Base-by-base conservation (phyloP, 176 grass and related monocot species). In the Aegilops umbellulata region DNA sequence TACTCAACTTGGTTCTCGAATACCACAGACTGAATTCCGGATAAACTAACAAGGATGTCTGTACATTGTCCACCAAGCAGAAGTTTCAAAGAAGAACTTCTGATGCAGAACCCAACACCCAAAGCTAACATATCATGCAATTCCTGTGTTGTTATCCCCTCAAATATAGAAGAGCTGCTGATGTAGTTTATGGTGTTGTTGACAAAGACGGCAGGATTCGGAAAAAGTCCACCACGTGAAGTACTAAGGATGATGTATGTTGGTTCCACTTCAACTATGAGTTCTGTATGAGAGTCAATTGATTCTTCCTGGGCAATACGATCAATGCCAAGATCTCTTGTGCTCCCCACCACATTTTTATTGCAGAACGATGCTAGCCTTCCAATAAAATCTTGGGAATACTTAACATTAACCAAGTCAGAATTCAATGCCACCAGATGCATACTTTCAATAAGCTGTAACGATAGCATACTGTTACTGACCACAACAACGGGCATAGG, bases 41-140 rank as follows among this genome's bases (percentile, higher is more conserved):
- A 88, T 15, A 97, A 65, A 87, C 87, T 78, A 77, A 88, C 9
- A 44, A 80, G 74, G 26, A 92, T 60, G 81, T 90, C 44, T 86
- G 74, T 79, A 79, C 81, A 53, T 81, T 88, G 55, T 79, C 88
- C 79, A 84, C 71, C 79, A 15, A 89, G 88, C n/a, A 87, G 41
- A 86, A 96, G 65, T 82, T 89, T 89, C 57, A 88, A 30, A 34
- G 77, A 89, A 80, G 82, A 87, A 67, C 82, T 96, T 81, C 79
- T 87, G 87, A 88, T 80, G 77, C 81, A 88, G 42, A 92, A 85
- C 66, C 92, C 92, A 90, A 92, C 75, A 85, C 89, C 87, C 58
- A 81, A 74, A 79, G 70, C 57, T 67, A 93, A 67, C 55, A 75
- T 51, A 30, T 90, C 81, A 86, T 83, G 46, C 17, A 87, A 86